Conservation (phyloP, 2,329 filamentous ascomycete species). For the Karstenula rhodostoma region DNA sequence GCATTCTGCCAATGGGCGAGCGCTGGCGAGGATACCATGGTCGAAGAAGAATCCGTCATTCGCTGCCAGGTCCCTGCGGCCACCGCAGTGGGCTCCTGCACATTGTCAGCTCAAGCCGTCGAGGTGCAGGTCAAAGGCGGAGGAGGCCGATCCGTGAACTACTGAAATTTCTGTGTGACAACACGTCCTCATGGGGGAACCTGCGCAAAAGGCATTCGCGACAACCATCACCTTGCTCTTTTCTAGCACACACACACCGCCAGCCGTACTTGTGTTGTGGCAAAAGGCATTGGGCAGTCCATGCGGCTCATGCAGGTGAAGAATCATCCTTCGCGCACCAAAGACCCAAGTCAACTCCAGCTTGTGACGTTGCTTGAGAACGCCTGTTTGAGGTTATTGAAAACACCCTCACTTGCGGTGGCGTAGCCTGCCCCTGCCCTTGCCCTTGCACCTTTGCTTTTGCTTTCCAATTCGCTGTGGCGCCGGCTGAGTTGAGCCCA, state of each 20-base stretch:
- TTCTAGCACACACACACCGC: background rate
- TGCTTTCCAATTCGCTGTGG: background rate
- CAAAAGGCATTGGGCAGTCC: background rate
- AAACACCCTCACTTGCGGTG: background rate
- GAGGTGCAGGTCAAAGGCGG: constrained; percentile 18
- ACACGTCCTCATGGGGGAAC: background rate
- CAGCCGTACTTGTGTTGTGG: background rate
- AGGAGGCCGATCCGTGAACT: background rate
- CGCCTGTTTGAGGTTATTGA: background rate
- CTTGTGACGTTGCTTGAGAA: background rate
- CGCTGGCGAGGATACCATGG: background rate
- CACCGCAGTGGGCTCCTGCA: constrained; percentile 28
- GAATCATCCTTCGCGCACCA: background rate
- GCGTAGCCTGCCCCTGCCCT: background rate
- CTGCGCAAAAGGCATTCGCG: background rate
- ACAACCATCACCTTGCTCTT: background rate
- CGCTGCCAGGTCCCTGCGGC: constrained; percentile 35
- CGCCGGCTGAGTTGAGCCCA: background rate
- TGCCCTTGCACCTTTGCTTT: background rate
- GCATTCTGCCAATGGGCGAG: background rate
- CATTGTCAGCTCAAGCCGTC: constrained; percentile 18
- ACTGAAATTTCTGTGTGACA: background rate
- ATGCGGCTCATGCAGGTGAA: background rate
- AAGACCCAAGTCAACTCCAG: too few species aligned
- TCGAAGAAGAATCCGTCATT: constrained; percentile 17